Evolutionary conservation across 1,284 basidiomycete genomes (phyloP), one percentile per base, ranked within the genome.

Genomic region (Kalmanozyma brasiliensis): DNA sequence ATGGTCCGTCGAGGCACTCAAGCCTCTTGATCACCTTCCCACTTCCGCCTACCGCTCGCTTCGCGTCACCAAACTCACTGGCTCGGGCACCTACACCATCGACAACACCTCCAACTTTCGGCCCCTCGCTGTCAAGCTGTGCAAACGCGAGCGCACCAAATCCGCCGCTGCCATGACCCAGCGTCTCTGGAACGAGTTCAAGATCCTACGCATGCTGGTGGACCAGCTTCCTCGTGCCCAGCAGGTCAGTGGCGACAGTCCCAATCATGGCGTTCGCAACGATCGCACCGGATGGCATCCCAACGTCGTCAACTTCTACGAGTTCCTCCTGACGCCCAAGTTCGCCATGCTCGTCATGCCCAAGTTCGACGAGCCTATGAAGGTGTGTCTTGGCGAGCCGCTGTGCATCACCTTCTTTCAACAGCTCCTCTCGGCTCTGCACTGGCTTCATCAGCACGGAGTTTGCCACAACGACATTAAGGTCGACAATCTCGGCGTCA

Each of bases 381-480:
- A 70, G 43, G 73, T 76, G n/a, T 62, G 68, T 29, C 59, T 76
- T 8, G 60, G 73, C 9, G 53, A 67, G n/a, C 52, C 55, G 4
- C 35, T 62, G 17, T 74, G 66, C 47, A 45, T 59, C 37, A 62
- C 52, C 17, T 78, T 71, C 63, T 78, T 75, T 34, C 43, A 62
- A 42, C 72, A 74, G 35, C 57, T 77, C 1, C 56, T 74, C 0
- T 64, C 65, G 0, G 74, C 65, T 2, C 35, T 78, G 9, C 62
- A 66, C 37, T 78, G 76, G 76, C 69, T 78, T 4, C 76, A 78
- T 17, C 56, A 67, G 34, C 45, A 70, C 44, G 40, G 51, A 32
- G 65, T 75, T 17, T 73, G 68, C 14, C 76, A 78, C 48, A 73
- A 71, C 46, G 75, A 78, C 40, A 73, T 79, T 53, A 79, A 80